Base-by-base conservation (phyloP, 169 alveolate species). In the Perkinsus chesapeaki region DNA sequence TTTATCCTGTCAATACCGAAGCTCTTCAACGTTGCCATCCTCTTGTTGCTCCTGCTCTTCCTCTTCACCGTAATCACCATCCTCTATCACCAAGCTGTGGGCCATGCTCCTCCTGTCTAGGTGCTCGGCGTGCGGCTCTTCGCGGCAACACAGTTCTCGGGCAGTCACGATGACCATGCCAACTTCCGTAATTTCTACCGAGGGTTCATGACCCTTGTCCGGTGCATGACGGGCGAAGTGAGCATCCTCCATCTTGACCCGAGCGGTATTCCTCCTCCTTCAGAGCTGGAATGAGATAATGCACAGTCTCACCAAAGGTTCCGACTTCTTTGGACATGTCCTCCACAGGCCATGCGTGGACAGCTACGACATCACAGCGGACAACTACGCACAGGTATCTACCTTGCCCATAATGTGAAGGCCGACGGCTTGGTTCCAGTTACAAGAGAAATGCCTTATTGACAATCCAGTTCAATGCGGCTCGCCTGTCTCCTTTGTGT, bases 331-430 rank as follows among this genome's bases (percentile, higher is more conserved):
- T 92, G 91, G 73, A 39, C 39, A 39, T 91, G 39, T 48, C 92
- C 91, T 27, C 39, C 90, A 93, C 92, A 36, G 94, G 93, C 60
- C 95, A 91, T 48, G 95, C 43, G 92, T 95, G 94, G 92, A 39
- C 91, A 39, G 38, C 73, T 73, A 39, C 93, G 82, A 73, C n/a
- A 90, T 91, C 48, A 92, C 94, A 20, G 82, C 92, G 34, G 48
- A 92, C n/a, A 48, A 19, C 39, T 27, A 43, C 39, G 43, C 36
- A 31, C 43, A 39, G 39, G 82, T 82, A 20, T 16, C 37, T 23
- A 1, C 31, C 31, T 3, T 34, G 12, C 12, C 27, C 82, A 16
- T 19, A 60, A 9, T 1, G 31, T 60, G 82, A 20, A 1, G 82
- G 27, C 37, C 82, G 12, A 0, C 31, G 31, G 1, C 3, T 7